Evolutionary conservation across 2,329 filamentous ascomycete genomes (phyloP).

Genomic region (Colletotrichum sansevieriae): DNA sequence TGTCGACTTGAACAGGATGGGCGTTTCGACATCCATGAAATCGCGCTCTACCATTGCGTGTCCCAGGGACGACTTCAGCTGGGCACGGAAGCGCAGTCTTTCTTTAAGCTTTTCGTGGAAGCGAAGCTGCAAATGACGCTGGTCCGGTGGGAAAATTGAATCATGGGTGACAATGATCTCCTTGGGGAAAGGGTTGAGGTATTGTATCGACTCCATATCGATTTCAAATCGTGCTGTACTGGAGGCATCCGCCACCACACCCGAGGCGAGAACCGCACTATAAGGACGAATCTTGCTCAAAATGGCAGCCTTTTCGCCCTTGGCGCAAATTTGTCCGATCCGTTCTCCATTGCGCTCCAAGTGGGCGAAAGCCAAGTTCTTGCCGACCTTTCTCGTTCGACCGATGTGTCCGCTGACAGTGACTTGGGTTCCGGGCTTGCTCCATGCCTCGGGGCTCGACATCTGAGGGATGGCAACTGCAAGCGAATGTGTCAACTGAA

Average conservation of each 20-base stretch:
- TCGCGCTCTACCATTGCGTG: constrained; percentile 67
- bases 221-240: constrained; percentile 64
- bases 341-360: constrained; percentile 52
- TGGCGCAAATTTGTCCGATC: constrained; percentile 61
- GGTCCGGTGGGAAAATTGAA: constrained; percentile 78
- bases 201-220: constrained; percentile 70
- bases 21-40: constrained; percentile 89
- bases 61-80: constrained; percentile 65
- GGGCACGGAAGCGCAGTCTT: constrained; percentile 78
- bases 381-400: constrained; percentile 75
- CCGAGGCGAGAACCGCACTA: constrained; percentile 65
- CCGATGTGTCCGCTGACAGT: constrained; percentile 79
- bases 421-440: constrained; percentile 55
- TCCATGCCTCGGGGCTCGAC: constrained; percentile 45
- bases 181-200: constrained; percentile 79
- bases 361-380: constrained; percentile 78
- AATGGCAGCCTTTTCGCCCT: constrained; percentile 52
- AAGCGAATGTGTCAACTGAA: neutral
- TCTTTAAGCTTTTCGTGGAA: constrained; percentile 76
- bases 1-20: constrained; percentile 95
- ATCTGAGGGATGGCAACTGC: constrained; percentile 50
- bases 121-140: constrained; percentile 87
- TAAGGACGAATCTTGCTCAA: constrained; percentile 63
- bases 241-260: constrained; percentile 44
- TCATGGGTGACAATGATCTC: constrained; percentile 83